phyloP scores from a whole-genome alignment of 768 basidiomycete genomes.

The Mycena epipterygia region DNA sequence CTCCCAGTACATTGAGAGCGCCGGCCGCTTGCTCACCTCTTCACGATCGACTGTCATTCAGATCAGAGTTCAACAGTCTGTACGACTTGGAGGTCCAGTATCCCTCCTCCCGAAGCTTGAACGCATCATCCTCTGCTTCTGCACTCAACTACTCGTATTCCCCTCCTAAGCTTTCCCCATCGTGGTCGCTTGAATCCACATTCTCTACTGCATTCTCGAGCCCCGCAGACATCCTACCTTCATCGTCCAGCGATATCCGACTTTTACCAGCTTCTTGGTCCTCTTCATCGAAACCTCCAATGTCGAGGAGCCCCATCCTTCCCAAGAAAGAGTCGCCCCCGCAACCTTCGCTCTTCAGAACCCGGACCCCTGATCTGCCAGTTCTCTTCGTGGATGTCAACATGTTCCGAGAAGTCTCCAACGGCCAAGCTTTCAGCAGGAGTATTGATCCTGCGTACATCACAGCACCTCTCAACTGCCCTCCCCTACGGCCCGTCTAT shows the following conservation, averaged over 20 bases:
- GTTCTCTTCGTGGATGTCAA: slow-evolving; percentile 1
- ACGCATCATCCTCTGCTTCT: slow-evolving; percentile 5
- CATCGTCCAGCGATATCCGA: slow-evolving; percentile 11
- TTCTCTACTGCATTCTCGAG: slow-evolving; percentile 6
- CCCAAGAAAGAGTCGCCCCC: slow-evolving; percentile 13
- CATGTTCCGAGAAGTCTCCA: neutral
- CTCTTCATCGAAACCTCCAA: slow-evolving; percentile 7
- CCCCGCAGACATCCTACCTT: neutral
- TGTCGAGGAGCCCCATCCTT: slow-evolving; percentile 8
- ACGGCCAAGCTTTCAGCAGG: neutral
- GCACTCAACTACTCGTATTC: slow-evolving; percentile 13
- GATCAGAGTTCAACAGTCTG: slow-evolving; percentile 29
- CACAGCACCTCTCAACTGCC: slow-evolving; percentile 10
- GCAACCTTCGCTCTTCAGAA: neutral
- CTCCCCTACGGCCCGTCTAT: neutral
- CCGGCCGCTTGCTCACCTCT: neutral
- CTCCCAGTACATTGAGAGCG: neutral
- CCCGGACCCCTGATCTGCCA: neutral
- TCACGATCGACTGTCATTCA: neutral
- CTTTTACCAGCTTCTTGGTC: slow-evolving; percentile 7
- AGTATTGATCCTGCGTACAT: slow-evolving; percentile 21
- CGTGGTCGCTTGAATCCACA: slow-evolving; percentile 29
- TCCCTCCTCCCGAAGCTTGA: slow-evolving; percentile 23
- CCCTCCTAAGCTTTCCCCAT: slow-evolving; percentile 9
- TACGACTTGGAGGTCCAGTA: slow-evolving; percentile 25